These are phyloP conservation scores for Graphiopsis chlorocephala DNA, from an alignment of 2,329 filamentous ascomycete genomes.

Conservation along the genomic window DNA sequence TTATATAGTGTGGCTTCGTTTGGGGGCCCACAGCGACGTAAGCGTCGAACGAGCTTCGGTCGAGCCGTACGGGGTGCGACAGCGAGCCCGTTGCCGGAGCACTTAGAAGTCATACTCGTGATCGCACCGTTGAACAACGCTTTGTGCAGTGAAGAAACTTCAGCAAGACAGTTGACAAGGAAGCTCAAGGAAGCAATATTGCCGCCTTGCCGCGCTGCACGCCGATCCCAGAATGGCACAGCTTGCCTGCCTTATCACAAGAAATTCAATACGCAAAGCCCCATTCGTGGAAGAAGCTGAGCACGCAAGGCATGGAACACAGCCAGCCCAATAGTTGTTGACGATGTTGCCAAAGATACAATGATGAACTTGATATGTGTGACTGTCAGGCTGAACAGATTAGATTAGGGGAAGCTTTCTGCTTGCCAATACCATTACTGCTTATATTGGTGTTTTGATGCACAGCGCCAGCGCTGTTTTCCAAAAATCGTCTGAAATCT, in stretches of 20 bases:
- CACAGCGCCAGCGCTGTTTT: slow-evolving; percentile 2
- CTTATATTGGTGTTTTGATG: neutral
- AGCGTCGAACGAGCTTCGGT: neutral
- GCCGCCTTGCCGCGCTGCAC: slow-evolving; percentile 6
- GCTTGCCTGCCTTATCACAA: neutral
- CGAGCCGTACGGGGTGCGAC: neutral
- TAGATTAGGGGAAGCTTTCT: neutral
- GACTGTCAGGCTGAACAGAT: neutral
- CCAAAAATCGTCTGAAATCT: neutral
- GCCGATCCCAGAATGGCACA: slow-evolving; percentile 3
- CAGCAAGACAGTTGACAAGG: neutral
- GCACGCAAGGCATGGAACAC: neutral
- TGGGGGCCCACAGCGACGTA: neutral
- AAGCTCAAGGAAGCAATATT: neutral
- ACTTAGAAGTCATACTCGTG: neutral
- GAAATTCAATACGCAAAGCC: slow-evolving; percentile 2
- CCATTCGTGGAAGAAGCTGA: neutral
- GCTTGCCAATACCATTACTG: neutral
- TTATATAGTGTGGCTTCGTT: neutral
- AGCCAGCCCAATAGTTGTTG: neutral
- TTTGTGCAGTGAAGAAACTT: neutral
- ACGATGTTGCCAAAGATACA: neutral
- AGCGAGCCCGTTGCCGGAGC: neutral
- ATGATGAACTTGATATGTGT: neutral
- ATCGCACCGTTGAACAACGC: neutral